phyloP scores from a whole-genome alignment of 2,329 filamentous ascomycete species.

The Shiraia bambusicola region DNA sequence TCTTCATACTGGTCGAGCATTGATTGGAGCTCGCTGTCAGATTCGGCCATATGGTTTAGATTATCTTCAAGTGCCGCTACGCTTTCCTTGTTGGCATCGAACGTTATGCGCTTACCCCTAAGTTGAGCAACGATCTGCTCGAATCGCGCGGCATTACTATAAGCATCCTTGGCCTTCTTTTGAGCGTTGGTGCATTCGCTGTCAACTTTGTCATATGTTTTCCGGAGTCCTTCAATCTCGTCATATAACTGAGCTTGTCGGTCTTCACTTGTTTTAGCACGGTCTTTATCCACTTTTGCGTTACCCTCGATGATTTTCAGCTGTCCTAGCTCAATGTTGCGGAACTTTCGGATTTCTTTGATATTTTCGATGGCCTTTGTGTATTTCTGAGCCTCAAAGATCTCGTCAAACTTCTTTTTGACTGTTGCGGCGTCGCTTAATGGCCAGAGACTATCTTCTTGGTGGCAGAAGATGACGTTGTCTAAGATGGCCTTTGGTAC shows the following conservation, averaged over 20 bases:
- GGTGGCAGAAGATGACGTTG: constrained; percentile 96
- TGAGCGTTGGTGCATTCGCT: constrained; percentile 38
- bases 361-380: constrained; percentile 97
- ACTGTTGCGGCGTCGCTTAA: constrained; percentile 82
- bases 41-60: constrained; percentile 75
- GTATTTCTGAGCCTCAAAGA: constrained; percentile 96
- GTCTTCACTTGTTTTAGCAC: constrained; percentile 63
- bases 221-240: constrained; percentile 60
- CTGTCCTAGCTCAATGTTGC: constrained; percentile 72
- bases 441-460: constrained; percentile 96
- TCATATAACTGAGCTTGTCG: constrained; percentile 62
- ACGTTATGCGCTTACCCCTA: constrained; percentile 73
- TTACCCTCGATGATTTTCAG: constrained; percentile 74
- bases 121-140: constrained; percentile 74
- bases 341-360: constrained; percentile 79
- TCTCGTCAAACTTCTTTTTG: constrained; percentile 95
- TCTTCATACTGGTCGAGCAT: constrained; percentile 77
- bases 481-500: constrained; percentile 89
- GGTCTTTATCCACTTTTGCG: constrained; percentile 81
- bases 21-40: constrained; percentile 72
- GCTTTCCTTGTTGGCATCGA: constrained; percentile 67
- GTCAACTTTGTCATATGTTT: constrained; percentile 32
- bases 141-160: constrained; percentile 71
- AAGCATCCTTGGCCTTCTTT: constrained; percentile 64
- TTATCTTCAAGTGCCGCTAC: constrained; percentile 70